Evolutionary conservation across 192 early-diverging fungal genomes (phyloP).

Genomic region (Backusella sp.): DNA sequence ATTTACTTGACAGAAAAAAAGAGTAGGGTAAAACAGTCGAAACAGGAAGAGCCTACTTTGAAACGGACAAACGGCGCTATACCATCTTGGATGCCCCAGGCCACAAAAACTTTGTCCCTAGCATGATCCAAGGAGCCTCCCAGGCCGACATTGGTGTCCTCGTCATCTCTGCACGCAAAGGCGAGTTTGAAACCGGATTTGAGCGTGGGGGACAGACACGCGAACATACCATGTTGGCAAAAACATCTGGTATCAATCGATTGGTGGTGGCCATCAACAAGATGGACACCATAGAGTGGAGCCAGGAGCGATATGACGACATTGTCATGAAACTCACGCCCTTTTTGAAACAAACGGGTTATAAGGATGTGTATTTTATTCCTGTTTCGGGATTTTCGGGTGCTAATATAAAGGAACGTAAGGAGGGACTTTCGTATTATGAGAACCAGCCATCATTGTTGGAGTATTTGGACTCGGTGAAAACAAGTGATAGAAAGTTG

Average conservation of each 20-base stretch:
- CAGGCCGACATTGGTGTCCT: conserved; percentile 97
- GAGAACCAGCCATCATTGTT: conserved; percentile 83
- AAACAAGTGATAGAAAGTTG: conserved; percentile 82
- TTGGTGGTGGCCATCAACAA: conserved; percentile 96
- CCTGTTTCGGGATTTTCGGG: conserved; percentile 97
- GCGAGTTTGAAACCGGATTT: conserved; percentile 99
- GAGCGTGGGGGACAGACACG: conserved; percentile 98
- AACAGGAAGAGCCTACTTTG: conserved; percentile 96
- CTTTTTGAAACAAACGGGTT: conserved; percentile 90
- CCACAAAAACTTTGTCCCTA: conserved; percentile 97
- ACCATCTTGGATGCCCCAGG: conserved; percentile 98
- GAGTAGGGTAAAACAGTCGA: conserved; percentile 93
- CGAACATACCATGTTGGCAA: conserved; percentile 95
- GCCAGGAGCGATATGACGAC: conserved; percentile 89
- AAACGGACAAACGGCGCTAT: conserved; percentile 90
- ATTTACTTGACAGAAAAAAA: background rate
- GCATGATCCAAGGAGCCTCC: conserved; percentile 93
- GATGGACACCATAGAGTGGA: conserved; percentile 98
- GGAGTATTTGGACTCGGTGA: conserved; percentile 80
- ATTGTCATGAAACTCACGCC: conserved; percentile 78
- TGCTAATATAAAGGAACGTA: conserved; percentile 88
- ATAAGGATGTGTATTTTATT: conserved; percentile 82
- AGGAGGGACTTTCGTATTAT: conserved; percentile 49
- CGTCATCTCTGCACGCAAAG: conserved; percentile 94
- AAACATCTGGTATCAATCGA: conserved; percentile 91